Evolutionary conservation across 2,329 filamentous ascomycete species (phyloP), one percentile per base, ranked within the genome.

Genomic region (Aspergillus texensis): DNA sequence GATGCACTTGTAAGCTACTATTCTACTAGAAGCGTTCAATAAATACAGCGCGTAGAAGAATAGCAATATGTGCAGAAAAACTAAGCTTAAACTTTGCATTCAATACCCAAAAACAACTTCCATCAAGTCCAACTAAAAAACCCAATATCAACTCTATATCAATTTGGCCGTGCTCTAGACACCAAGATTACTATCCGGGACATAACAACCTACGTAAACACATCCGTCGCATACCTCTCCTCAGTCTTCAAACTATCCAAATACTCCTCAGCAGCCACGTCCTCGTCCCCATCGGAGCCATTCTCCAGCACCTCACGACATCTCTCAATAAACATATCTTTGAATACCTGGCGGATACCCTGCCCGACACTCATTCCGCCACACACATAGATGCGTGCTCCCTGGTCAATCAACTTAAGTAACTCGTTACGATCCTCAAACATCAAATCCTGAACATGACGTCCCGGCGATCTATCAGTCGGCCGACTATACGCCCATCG

Each of bases 381-480:
- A 72, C 90, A 92, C 2, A 91, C 84, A 69, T 86, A 92, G 0
- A 90, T 77, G 70, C 85, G 84, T 0, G 88, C 84, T 0, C 82
- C 84, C 6, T 74, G 66, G 0, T 80, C 75, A 62, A 83, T 86
- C 39, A 86, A 67, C 28, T 77, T 72, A 10, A 79, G 70, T 2
- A 85, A 71, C 11, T 84, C 79, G 19, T 77, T 74, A 0, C 81
- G 72, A 28, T 87, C 83, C 32, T 77, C 75, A 67, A 80, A 81
- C 62, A 88, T 68, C 14, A 81, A 72, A 55, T 88, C 84, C 67
- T 86, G 84, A 1, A 86, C 83, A 64, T 87, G 82, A 64, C 80
- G 80, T 0, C 84, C 86, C 6, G 81, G 75, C 0, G 83, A 83
- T 58, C 75, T 74, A 6, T 81, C 80, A 0, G 71, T 71, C 0